A percentile compares a stretch with the other conserved stretches of the same genome.
Conservation (phyloP, 257 asterid species). For the Nicotiana undulata region DNA sequence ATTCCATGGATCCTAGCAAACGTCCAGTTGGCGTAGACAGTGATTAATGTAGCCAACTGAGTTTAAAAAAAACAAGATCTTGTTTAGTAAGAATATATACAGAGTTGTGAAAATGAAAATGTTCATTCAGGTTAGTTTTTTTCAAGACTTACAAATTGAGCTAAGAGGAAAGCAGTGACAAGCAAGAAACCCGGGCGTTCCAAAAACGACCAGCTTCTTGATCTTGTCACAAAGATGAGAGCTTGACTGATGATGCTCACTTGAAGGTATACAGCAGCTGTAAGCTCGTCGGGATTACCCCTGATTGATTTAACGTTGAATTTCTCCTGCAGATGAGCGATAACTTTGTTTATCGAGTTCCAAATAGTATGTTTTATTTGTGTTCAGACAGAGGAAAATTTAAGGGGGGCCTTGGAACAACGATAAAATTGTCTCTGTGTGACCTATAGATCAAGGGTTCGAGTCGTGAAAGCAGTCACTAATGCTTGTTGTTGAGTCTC, state of each 20-base stretch:
- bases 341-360: neutral
- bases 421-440: no score
- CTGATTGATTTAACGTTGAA: slow-evolving; percentile 39
- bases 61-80: neutral
- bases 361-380: neutral
- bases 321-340: slow-evolving; percentile 17
- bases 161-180: slow-evolving; percentile 44
- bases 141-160: slow-evolving; percentile 52
- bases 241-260: slow-evolving; percentile 85
- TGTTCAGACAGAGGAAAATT: neutral
- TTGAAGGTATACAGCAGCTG: slow-evolving; percentile 78
- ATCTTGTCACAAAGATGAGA: slow-evolving; percentile 72
- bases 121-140: neutral
- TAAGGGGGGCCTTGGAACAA: no score
- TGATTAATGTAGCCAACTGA: slow-evolving; percentile 53
- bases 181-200: slow-evolving; percentile 73
- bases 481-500: no score
- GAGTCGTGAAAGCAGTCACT: no score
- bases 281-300: slow-evolving; percentile 23
- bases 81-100: neutral
- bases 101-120: neutral
- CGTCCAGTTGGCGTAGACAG: slow-evolving; percentile 63
- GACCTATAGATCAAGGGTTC: no score
- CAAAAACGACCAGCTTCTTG: slow-evolving; percentile 63
- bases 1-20: slow-evolving; percentile 61